Conservation (phyloP, 495 filamentous ascomycete species). For the Tuber magnatum region DNA sequence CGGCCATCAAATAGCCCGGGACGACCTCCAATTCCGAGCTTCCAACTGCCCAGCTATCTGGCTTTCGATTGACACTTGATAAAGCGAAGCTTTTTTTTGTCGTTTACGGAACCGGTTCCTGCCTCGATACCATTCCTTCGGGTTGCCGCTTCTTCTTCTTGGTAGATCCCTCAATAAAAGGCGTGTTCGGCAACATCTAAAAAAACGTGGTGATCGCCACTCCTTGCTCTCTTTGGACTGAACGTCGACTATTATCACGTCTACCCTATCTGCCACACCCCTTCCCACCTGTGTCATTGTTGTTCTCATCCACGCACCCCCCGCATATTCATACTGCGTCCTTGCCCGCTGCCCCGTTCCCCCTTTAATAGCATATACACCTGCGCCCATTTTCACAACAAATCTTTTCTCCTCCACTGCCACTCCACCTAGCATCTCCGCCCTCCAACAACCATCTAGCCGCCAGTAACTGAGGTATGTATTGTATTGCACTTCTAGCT, state of each 20-base stretch:
- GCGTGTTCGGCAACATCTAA: slow-evolving; percentile 28
- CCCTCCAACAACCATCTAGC: neutral
- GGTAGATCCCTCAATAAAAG: slow-evolving; percentile 34
- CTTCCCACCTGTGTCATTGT: slow-evolving; percentile 10
- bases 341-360: neutral
- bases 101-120: slow-evolving; percentile 22
- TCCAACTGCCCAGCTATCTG: neutral
- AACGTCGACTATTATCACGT: slow-evolving; percentile 23
- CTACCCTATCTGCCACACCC: slow-evolving; percentile 10
- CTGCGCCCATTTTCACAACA: neutral
- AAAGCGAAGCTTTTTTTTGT: slow-evolving; percentile 21
- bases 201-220: slow-evolving; percentile 37
- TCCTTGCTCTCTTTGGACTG: slow-evolving; percentile 29
- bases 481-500: neutral
- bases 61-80: neutral
- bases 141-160: slow-evolving; percentile 32
- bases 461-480: neutral
- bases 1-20: slow-evolving; percentile 29
- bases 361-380: neutral
- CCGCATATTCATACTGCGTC: slow-evolving; percentile 16
- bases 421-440: neutral
- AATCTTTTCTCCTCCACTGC: neutral
- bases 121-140: slow-evolving; percentile 37
- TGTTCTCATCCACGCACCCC: slow-evolving; percentile 13
- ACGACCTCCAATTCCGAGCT: slow-evolving; percentile 11